phyloP scores from a whole-genome alignment of 1,284 basidiomycete genomes.

The Hypsizygus ulmarius region DNA sequence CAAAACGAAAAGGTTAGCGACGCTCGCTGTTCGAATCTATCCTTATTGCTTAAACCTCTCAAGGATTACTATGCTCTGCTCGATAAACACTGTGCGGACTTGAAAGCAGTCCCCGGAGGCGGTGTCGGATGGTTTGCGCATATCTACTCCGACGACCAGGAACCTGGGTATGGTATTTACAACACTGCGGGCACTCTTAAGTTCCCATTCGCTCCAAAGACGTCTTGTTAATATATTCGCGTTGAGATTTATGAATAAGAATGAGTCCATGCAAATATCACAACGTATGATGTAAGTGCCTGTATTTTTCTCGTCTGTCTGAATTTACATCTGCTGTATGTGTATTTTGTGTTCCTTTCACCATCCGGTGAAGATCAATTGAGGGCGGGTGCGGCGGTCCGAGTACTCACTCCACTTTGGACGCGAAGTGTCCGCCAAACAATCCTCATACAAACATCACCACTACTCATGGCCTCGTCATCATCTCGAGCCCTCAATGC shows the following conservation, averaged over 20 bases:
- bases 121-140: constrained; percentile 81
- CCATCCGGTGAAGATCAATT: too few relatives aligned
- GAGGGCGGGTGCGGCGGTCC: background rate
- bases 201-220: constrained; percentile 53
- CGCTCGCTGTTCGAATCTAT: background rate
- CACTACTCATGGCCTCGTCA: constrained; percentile 33
- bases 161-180: constrained; percentile 69
- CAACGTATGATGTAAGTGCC: too few relatives aligned
- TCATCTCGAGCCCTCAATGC: constrained; percentile 68
- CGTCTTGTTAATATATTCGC: constrained; percentile 39
- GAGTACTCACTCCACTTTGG: constrained; percentile 3
- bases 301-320: background rate
- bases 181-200: constrained; percentile 44
- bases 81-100: constrained; percentile 58
- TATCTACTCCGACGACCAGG: constrained; percentile 65
- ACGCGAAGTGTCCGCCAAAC: constrained; percentile 15
- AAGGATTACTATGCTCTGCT: constrained; percentile 64
- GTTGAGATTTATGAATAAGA: background rate
- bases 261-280: too few relatives aligned
- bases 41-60: constrained; percentile 9
- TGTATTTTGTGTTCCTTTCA: too few relatives aligned
- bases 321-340: too few relatives aligned
- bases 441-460: background rate
- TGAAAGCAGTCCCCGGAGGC: constrained; percentile 57
- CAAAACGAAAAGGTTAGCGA: constrained; percentile 45